phyloP scores from a whole-genome alignment of 345 rosid species.

The Carallia brachiata region DNA sequence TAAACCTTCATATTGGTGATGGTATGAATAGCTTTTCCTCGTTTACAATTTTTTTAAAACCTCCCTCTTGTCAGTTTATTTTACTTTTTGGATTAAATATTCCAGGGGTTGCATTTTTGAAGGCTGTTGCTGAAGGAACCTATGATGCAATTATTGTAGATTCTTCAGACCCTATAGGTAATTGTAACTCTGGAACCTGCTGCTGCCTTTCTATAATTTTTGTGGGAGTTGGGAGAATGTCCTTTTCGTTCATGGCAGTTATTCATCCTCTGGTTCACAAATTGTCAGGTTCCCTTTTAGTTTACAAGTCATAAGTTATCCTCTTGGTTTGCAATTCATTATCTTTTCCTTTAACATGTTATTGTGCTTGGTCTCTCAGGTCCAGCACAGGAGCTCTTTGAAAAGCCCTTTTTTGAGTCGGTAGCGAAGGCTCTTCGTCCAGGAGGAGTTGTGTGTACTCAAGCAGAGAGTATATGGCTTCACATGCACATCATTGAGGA shows the following conservation, averaged over 20 bases:
- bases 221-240: background rate
- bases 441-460: slow-evolving; percentile 93
- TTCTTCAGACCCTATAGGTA: slow-evolving; percentile 94
- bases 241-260: background rate
- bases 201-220: background rate
- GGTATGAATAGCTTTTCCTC: slow-evolving; percentile 41
- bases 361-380: slow-evolving; percentile 37
- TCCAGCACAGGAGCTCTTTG: slow-evolving; percentile 96
- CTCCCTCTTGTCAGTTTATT: background rate
- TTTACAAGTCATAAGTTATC: background rate
- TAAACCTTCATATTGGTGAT: slow-evolving; percentile 76
- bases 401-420: slow-evolving; percentile 84
- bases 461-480: slow-evolving; percentile 98
- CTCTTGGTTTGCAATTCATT: background rate
- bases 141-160: slow-evolving; percentile 94
- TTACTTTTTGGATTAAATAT: slow-evolving; percentile 3
- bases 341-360: background rate
- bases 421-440: slow-evolving; percentile 93
- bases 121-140: slow-evolving; percentile 69
- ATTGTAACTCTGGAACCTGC: background rate
- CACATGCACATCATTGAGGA: slow-evolving; percentile 97
- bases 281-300: too few species aligned
- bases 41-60: background rate
- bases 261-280: background rate
- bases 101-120: slow-evolving; percentile 87